Evolutionary conservation across 2,329 filamentous ascomycete genomes (phyloP).

Genomic region (Chlorencoelia australis): DNA sequence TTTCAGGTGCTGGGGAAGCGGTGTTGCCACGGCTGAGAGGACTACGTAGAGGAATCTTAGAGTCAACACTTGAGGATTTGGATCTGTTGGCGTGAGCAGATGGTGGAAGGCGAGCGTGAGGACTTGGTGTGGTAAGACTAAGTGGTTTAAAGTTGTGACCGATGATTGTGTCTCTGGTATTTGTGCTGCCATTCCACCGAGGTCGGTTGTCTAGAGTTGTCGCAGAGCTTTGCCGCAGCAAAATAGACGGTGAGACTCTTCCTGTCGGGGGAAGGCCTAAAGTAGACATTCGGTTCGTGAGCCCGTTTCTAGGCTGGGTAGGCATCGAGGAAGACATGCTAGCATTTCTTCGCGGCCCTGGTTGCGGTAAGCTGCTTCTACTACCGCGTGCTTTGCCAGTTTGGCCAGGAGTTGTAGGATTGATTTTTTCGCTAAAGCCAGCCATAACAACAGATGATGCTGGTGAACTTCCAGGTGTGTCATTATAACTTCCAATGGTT

Average conservation of each 20-base stretch:
- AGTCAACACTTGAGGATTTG: constrained; percentile 12
- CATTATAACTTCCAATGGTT: constrained; percentile 34
- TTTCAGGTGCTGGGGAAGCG: constrained; percentile 20
- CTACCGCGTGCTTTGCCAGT: constrained; percentile 25
- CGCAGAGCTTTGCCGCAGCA: constrained; percentile 33
- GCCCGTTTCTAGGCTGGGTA: constrained; percentile 22
- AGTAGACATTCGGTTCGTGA: constrained; percentile 27
- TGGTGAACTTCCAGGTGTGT: constrained; percentile 49
- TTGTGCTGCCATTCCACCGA: constrained; percentile 62
- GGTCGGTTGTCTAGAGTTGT: constrained; percentile 52
- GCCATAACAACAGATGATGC: constrained; percentile 53
- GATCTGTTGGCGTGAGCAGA: constrained; percentile 17
- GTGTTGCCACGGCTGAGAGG: constrained; percentile 22
- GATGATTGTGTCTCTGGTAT: constrained; percentile 51
- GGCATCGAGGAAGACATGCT: constrained; percentile 33
- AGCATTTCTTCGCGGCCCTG: constrained; percentile 35
- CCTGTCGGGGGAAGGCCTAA: constrained; percentile 32
- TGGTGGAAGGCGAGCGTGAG: constrained; percentile 19
- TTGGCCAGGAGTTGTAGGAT: constrained; percentile 24
- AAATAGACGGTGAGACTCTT: constrained; percentile 28
- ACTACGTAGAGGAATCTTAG: constrained; percentile 25
- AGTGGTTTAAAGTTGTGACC: constrained; percentile 59
- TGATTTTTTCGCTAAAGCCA: constrained; percentile 34
- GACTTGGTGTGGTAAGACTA: constrained; percentile 36
- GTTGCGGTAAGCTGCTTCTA: constrained; percentile 31